Conservation (phyloP, 176 grass and related monocot genomes). For the Tillandsia fasciculata region DNA sequence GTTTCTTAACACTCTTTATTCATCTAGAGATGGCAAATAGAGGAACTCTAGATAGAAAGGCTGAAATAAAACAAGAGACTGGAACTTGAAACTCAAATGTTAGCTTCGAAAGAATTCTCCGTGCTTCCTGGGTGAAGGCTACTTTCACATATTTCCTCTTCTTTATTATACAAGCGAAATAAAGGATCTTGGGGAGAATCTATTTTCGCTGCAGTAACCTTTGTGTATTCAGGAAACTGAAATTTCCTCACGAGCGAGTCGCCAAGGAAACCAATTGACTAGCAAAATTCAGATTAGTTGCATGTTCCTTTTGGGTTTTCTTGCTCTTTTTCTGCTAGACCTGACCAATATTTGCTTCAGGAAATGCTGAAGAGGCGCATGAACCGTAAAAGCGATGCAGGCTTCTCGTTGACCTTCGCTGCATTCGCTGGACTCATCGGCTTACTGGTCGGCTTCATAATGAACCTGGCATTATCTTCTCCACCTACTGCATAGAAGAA, state of each 20-base stretch:
- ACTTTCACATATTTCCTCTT: no score
- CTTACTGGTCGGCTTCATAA: conserved; percentile 59
- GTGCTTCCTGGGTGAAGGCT: no score
- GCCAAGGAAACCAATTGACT: background rate
- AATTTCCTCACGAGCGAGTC: no score
- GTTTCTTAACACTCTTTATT: background rate
- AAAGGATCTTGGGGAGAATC: no score
- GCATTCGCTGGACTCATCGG: conserved; percentile 73
- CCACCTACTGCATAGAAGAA: conserved; percentile 30
- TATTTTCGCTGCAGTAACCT: no score
- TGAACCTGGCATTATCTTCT: conserved; percentile 66
- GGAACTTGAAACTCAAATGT: no score
- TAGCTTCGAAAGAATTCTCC: no score
- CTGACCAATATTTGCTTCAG: conserved; percentile 34
- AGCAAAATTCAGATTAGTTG: background rate
- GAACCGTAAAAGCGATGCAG: conserved; percentile 45
- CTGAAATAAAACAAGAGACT: background rate
- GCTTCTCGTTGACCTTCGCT: conserved; percentile 75
- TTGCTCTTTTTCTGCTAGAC: conserved; percentile 11
- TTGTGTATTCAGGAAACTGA: no score
- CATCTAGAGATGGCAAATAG: conserved; percentile 11
- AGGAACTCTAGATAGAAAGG: background rate
- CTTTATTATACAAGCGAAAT: no score
- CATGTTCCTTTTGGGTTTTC: background rate
- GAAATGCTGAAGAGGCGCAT: conserved; percentile 64